Percentiles rank a stretch among this genome's conserved stretches.
phyloP scores from a whole-genome alignment of 2,329 filamentous ascomycete genomes.

The Aspergillus aculeatus region DNA sequence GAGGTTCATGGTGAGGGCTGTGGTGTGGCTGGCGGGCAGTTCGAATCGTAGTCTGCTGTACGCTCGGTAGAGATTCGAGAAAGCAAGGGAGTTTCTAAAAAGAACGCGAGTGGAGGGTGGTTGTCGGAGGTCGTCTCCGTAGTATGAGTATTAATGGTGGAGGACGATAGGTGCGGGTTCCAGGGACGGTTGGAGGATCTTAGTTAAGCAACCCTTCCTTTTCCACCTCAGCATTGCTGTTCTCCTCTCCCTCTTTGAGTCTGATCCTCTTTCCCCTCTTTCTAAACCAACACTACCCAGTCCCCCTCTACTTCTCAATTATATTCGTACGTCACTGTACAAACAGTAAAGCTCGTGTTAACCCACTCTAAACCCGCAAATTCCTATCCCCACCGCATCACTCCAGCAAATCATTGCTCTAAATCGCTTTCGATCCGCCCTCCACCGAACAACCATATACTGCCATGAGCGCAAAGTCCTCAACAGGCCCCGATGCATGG shows the following conservation, averaged over 20 bases:
- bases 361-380: background rate
- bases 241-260: conserved; percentile 1
- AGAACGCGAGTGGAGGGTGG: background rate
- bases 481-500: conserved; percentile 71
- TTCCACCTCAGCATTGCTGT: conserved; percentile 2
- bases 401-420: background rate
- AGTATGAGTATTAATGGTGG: background rate
- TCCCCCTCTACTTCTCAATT: background rate
- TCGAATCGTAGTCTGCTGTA: conserved; percentile 21
- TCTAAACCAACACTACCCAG: background rate
- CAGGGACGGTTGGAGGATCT: conserved; percentile 1
- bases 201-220: conserved; percentile 15
- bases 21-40: background rate
- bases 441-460: background rate
- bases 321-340: background rate
- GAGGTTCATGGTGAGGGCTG: background rate
- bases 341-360: background rate
- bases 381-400: conserved; percentile 6
- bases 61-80: background rate
- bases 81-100: background rate
- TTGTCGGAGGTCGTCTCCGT: background rate
- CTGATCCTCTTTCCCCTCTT: background rate
- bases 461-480: conserved; percentile 47
- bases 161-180: background rate
- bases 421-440: no score